These are phyloP conservation scores for Grosmannia huntii DNA, from an alignment of 2,329 filamentous ascomycete genomes.

Conservation along the genomic window DNA sequence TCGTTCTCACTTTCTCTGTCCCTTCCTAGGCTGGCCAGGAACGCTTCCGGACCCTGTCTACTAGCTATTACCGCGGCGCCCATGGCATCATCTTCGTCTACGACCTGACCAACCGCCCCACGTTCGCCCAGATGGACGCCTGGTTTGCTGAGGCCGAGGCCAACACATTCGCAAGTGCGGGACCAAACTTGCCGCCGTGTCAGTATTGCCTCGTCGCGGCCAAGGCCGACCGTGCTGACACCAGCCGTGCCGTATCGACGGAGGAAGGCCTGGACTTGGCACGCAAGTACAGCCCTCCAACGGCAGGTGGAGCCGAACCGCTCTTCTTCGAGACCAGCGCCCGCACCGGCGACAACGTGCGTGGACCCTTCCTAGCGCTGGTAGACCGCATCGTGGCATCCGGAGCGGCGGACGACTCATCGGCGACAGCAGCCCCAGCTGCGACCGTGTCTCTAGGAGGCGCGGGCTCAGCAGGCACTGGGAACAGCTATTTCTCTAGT, in stretches of 20 bases:
- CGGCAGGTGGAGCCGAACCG: constrained; percentile 12
- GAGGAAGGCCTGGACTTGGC: constrained; percentile 37
- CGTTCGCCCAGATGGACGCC: constrained; percentile 36
- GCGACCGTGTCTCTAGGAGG: constrained; percentile 12
- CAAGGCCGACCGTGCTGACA: constrained; percentile 34
- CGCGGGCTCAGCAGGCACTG: background rate
- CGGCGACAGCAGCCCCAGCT: constrained; percentile 3
- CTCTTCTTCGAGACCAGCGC: constrained; percentile 41
- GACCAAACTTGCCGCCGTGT: constrained; percentile 6
- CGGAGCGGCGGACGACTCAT: background rate
- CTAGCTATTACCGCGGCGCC: constrained; percentile 36
- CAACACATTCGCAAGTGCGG: constrained; percentile 27
- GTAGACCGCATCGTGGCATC: constrained; percentile 32
- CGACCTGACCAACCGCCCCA: constrained; percentile 34
- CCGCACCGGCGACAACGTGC: constrained; percentile 38
- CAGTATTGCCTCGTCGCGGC: constrained; percentile 27
- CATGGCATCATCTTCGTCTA: constrained; percentile 37
- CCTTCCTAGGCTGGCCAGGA: constrained; percentile 28
- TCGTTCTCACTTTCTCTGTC: background rate
- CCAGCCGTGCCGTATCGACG: constrained; percentile 28
- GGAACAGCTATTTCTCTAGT: constrained; percentile 7
- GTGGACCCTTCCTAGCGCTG: constrained; percentile 37
- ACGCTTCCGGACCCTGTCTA: constrained; percentile 35
- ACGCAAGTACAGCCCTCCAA: constrained; percentile 23
- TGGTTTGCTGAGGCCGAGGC: constrained; percentile 41